Evolutionary conservation across 129 eudicot genomes (phyloP).

Genomic region (Arctium lappa): DNA sequence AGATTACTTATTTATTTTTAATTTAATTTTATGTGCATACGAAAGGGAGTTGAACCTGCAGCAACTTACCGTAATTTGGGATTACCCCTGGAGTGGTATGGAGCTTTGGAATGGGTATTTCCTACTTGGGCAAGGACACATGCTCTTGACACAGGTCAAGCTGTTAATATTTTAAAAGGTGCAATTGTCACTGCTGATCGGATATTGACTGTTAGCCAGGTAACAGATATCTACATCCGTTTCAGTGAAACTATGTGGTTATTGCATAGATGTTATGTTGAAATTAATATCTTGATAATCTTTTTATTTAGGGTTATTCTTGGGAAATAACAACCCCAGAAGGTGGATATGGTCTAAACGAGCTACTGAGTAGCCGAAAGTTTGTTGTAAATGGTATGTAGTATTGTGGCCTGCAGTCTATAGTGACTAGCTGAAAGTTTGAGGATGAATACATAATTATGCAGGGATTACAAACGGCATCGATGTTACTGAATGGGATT

Average conservation of each 20-base stretch:
- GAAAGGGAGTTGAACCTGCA: conserved; percentile 88
- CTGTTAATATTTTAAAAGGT: conserved; percentile 80
- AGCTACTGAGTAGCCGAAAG: conserved; percentile 62
- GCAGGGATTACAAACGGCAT: conserved; percentile 82
- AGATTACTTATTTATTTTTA: not conserved
- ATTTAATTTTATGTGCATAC: not conserved
- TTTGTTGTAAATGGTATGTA: conserved; percentile 55
- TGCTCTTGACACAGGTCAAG: conserved; percentile 90
- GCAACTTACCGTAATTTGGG: conserved; percentile 66
- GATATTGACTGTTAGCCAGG: conserved; percentile 81
- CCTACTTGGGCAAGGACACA: conserved; percentile 93
- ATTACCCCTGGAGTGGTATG: conserved; percentile 74
- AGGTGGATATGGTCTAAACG: conserved; percentile 90
- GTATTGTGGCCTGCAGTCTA: not conserved
- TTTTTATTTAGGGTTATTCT: conserved; percentile 68
- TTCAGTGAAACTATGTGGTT: not conserved
- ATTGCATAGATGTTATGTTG: not conserved
- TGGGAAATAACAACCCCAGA: conserved; percentile 91
- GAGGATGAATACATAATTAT: not conserved
- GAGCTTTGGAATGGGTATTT: conserved; percentile 80
- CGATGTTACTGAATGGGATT: conserved; percentile 65
- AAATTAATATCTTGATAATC: not conserved
- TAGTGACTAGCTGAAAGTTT: not conserved
- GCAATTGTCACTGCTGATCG: conserved; percentile 82
- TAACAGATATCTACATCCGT: not conserved